A percentile compares a stretch with the other conserved stretches of the same genome.
Evolutionary conservation across 2,329 filamentous ascomycete species (phyloP).

Genomic region (Penicillium sp.): DNA sequence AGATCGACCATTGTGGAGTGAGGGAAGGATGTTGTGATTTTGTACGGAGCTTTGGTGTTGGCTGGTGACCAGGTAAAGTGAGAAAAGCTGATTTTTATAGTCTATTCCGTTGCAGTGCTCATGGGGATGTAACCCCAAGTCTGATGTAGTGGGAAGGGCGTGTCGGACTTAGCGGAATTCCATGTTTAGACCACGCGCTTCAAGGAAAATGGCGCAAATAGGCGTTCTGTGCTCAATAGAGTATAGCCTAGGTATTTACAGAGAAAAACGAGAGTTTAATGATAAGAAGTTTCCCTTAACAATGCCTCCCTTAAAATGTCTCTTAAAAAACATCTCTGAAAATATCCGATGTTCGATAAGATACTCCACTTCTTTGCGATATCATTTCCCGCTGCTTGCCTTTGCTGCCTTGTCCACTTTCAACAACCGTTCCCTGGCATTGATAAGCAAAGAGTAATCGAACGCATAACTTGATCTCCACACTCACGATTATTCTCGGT

Average conservation of each 20-base stretch:
- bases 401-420: not conserved
- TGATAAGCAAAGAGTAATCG: not conserved
- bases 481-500: not conserved
- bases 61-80: not conserved
- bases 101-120: not conserved
- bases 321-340: no score
- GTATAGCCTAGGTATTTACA: no score
- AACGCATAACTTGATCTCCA: not conserved
- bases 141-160: not conserved
- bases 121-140: not conserved
- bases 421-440: not conserved
- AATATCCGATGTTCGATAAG: no score
- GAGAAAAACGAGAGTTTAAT: no score
- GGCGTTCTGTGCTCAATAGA: not conserved
- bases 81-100: not conserved
- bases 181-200: not conserved
- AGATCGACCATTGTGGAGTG: constrained; percentile 19
- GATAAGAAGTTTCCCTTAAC: no score
- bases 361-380: not conserved
- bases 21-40: not conserved
- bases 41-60: not conserved
- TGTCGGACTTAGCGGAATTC: not conserved
- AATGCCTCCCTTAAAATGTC: no score
- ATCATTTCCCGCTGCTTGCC: not conserved
- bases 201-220: not conserved